Base-by-base conservation (phyloP, 2,329 filamentous ascomycete species). In the Periconia digitata region DNA sequence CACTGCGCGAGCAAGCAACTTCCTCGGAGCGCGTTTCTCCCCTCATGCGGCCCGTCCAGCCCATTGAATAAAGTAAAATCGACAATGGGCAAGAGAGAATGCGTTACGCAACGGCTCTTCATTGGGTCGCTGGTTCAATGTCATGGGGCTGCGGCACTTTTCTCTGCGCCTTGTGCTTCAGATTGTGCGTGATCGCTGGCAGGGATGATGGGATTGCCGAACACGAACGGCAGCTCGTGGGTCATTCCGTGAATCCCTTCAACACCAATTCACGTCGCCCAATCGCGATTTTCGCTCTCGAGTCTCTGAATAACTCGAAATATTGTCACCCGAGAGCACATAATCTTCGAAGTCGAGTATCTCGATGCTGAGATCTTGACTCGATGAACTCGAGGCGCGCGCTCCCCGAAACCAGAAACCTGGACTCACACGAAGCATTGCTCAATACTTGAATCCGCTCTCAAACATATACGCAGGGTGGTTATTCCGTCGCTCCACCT, bases 371-470 rank as follows among this genome's bases (percentile, higher is more conserved):
- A 27, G 12, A 27, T 12, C 12, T 27, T 12, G 12, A 6, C 24
- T 27, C 24, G 12, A 7, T 27, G n/a, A n/a, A n/a, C 24, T 27
- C 24, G 24, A 32, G 10, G 27, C 27, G n/a, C n/a, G n/a, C n/a
- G n/a, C n/a, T n/a, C n/a, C 27, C 10, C 27, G n/a, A 15, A 32
- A 10, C 27, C 27, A 6, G 27, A 32, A 32, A 15, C 27, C 27
- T 39, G 21, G 18, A 40, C n/a, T 10, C 4, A 15, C 10, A 15
- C 27, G 27, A 15, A 32, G 5, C 44, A 49, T 53, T 50, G 47
- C 51, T 47, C 50, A 52, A 51, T 53, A 35, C 47, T 47, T 47
- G 59, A 58, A 58, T 50, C 49, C 40, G 51, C 38, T 44, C 44
- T 56, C 55, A 49, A 43, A 62, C 59, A 56, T 29, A 35, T n/a